A percentile compares a stretch with the other conserved stretches of the same genome.
Evolutionary conservation across 176 grass and related monocot species (phyloP).

Genomic region (Rhynchospora tenuis): DNA sequence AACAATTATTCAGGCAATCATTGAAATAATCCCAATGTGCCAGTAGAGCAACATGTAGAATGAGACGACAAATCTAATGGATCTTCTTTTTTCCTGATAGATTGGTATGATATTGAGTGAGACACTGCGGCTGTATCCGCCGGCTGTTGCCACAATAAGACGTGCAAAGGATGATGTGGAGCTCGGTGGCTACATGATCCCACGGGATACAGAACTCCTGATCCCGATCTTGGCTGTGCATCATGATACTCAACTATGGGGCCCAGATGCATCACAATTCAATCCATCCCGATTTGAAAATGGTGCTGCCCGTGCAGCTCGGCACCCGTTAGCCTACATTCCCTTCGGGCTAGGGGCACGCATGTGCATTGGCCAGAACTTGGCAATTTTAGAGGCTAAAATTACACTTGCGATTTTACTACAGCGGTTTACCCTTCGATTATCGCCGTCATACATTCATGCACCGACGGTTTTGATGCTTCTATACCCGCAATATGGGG

Average conservation of each 20-base stretch:
- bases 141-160: conserved; percentile 75
- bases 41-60: not conserved
- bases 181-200: conserved; percentile 47
- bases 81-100: conserved; percentile 20
- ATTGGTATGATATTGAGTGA: conserved; percentile 73
- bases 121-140: conserved; percentile 72
- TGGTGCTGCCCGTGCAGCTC: conserved; percentile 34
- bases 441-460: conserved; percentile 54
- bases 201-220: conserved; percentile 52
- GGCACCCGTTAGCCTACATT: conserved; percentile 55
- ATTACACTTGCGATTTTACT: conserved; percentile 54
- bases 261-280: conserved; percentile 44
- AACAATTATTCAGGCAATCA: not conserved
- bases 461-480: conserved; percentile 78
- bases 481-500: conserved; percentile 67
- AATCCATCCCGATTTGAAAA: conserved; percentile 43
- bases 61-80: not conserved
- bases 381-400: conserved; percentile 63
- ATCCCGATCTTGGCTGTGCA: conserved; percentile 84
- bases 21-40: not conserved
- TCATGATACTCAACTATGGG: conserved; percentile 55
- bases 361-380: conserved; percentile 76
- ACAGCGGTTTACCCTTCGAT: conserved; percentile 31
- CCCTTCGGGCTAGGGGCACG: conserved; percentile 63
- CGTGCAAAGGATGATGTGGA: conserved; percentile 51